Base-by-base conservation (phyloP, 495 filamentous ascomycete genomes). In the Penicillium taxi region DNA sequence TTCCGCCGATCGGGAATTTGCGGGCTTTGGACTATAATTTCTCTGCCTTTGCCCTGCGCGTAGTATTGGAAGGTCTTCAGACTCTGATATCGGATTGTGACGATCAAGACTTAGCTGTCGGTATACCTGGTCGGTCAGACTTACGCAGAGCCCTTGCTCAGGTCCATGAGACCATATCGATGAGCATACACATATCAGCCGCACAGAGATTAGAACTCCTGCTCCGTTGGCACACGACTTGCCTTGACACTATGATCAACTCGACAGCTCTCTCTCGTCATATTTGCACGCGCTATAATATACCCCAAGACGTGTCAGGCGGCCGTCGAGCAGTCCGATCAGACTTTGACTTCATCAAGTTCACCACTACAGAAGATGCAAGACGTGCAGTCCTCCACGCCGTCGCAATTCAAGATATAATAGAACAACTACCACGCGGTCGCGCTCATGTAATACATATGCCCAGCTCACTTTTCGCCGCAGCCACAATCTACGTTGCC, bases 221-320 rank as follows among this genome's bases (percentile, higher is more conserved):
- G 3, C 42, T 72, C 3, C 60, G 68, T n/a, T 72, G 68, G 66
- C 68, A 72, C 32, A 60, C 68, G 0, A 56, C 69, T 14, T 69
- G 65, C 27, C 56, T 72, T 4, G 62, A 70, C 45, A 61, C 58
- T 0, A 61, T 62, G 55, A 58, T 64, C 31, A 60, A 65, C 46
- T 68, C 66, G 0, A 62, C 63, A 1, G 41, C 55, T 6, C 59
- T 70, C 6, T 63, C 59, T 23, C 52, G 61, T n/a, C 50, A 62
- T 19, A 49, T 70, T 6, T 72, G 68, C 41, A 50, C 53, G 9
- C 54, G 50, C n/a, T 67, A 64, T 26, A 50, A 53, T 7, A 63
- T 70, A n/a, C 22, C 47, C 4, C 66, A 70, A 26, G 53, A 69
- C 37, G 50, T 69, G 8, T 64, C 56, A 1, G 55, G 52, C 0